These are phyloP conservation scores for Colletotrichum spinosum DNA, from an alignment of 2,329 filamentous ascomycete genomes.

Conservation along the genomic window DNA sequence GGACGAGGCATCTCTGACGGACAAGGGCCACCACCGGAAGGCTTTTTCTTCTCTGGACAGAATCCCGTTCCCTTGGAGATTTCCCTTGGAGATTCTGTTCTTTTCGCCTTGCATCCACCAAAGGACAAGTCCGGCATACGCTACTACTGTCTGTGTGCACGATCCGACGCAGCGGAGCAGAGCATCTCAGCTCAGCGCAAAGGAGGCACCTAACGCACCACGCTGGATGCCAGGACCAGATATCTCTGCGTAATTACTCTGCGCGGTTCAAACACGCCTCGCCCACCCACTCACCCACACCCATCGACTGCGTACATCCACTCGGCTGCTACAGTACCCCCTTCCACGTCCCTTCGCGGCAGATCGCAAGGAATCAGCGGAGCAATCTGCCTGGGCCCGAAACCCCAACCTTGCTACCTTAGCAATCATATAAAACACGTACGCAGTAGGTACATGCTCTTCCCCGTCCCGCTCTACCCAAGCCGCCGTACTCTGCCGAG, in stretches of 20 bases:
- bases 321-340: conserved; percentile 11
- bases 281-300: neutral
- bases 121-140: too few species aligned
- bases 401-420: conserved; percentile 10
- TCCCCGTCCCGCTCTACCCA: too few species aligned
- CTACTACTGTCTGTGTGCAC: too few species aligned
- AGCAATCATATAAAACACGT: too few species aligned
- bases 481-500: too few species aligned
- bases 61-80: too few species aligned
- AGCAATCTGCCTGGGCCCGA: conserved; percentile 14
- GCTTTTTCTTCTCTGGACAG: neutral
- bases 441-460: too few species aligned
- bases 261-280: neutral
- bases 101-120: too few species aligned
- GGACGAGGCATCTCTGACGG: conserved; percentile 7
- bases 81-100: too few species aligned
- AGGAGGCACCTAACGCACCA: neutral
- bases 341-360: conserved; percentile 2
- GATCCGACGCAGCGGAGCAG: too few species aligned
- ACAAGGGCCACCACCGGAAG: conserved; percentile 4
- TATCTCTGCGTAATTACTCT: neutral
- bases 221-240: neutral
- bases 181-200: neutral
- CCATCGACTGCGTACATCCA: conserved; percentile 6
- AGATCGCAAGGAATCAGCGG: conserved; percentile 24